A percentile compares a stretch with the other conserved stretches of the same genome.
phyloP scores from a whole-genome alignment of 768 basidiomycete genomes.

The Asterophora lycoperdoides region DNA sequence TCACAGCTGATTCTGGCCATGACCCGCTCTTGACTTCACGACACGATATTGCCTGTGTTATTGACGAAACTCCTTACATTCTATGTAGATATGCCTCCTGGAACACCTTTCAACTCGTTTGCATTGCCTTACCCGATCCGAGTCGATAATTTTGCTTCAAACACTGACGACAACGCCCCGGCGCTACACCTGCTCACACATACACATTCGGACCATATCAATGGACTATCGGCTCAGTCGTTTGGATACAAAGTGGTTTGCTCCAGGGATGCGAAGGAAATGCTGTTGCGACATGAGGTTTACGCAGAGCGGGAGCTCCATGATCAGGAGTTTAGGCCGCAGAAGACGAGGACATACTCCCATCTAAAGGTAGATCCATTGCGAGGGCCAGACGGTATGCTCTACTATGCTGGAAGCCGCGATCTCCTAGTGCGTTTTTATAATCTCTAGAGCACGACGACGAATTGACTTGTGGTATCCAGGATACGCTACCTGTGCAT shows the following conservation, averaged over 20 bases:
- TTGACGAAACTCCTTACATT: neutral
- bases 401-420: slow-evolving; percentile 48
- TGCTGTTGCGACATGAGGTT: slow-evolving; percentile 77
- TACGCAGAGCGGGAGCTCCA: slow-evolving; percentile 58
- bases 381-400: slow-evolving; percentile 40
- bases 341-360: slow-evolving; percentile 54
- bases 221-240: slow-evolving; percentile 68
- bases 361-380: slow-evolving; percentile 62
- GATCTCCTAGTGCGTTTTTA: slow-evolving; percentile 58
- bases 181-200: slow-evolving; percentile 80
- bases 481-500: slow-evolving; percentile 60
- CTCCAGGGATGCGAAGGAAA: slow-evolving; percentile 79
- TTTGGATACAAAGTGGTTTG: slow-evolving; percentile 74
- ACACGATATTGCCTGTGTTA: too few species aligned
- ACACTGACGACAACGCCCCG: slow-evolving; percentile 32
- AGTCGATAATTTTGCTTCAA: slow-evolving; percentile 73
- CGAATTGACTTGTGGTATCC: neutral
- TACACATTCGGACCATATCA: slow-evolving; percentile 85
- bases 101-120: slow-evolving; percentile 75
- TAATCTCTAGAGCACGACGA: neutral
- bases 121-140: slow-evolving; percentile 78
- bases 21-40: too few species aligned
- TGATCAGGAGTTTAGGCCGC: slow-evolving; percentile 45
- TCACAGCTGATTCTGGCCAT: too few species aligned
- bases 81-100: slow-evolving; percentile 56